A percentile compares a stretch with the other conserved stretches of the same genome.
Conservation (phyloP, 495 filamentous ascomycete species). For the Aspergillus nidulans region DNA sequence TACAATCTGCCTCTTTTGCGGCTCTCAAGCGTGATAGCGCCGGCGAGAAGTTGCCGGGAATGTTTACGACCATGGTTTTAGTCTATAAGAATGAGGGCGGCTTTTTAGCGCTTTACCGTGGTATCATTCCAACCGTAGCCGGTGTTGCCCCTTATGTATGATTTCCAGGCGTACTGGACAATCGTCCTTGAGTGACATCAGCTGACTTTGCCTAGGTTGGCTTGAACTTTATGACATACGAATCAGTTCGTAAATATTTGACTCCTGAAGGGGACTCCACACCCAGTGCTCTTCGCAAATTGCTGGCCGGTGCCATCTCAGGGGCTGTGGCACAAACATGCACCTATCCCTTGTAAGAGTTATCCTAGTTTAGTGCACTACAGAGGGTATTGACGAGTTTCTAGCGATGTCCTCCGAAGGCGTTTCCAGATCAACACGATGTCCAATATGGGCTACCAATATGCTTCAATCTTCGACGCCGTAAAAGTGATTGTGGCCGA, state of each 20-base stretch:
- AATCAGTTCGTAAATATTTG: slow-evolving; percentile 75
- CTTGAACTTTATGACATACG: slow-evolving; percentile 97
- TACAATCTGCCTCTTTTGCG: slow-evolving; percentile 91
- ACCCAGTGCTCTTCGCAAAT: slow-evolving; percentile 72
- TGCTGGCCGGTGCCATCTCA: slow-evolving; percentile 83
- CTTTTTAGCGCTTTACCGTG: slow-evolving; percentile 76
- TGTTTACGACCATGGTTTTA: slow-evolving; percentile 75
- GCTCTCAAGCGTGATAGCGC: slow-evolving; percentile 50
- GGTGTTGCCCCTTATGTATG: slow-evolving; percentile 93
- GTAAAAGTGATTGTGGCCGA: slow-evolving; percentile 72
- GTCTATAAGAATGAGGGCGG: slow-evolving; percentile 95
- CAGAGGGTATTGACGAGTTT: slow-evolving; percentile 7
- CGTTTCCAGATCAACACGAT: slow-evolving; percentile 99
- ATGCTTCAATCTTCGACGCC: slow-evolving; percentile 81
- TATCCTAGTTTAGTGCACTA: background rate
- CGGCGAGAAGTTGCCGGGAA: slow-evolving; percentile 72
- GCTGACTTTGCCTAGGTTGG: slow-evolving; percentile 61
- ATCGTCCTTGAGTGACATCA: slow-evolving; percentile 8
- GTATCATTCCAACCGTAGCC: slow-evolving; percentile 88
- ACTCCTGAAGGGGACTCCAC: slow-evolving; percentile 87
- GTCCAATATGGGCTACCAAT: slow-evolving; percentile 97
- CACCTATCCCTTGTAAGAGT: slow-evolving; percentile 91
- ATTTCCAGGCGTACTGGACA: background rate
- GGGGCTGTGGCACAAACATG: slow-evolving; percentile 96
- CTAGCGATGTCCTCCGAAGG: slow-evolving; percentile 86